Evolutionary conservation across 108 stramenopile genomes (phyloP).

Genomic region (Cyclotella cryptica): DNA sequence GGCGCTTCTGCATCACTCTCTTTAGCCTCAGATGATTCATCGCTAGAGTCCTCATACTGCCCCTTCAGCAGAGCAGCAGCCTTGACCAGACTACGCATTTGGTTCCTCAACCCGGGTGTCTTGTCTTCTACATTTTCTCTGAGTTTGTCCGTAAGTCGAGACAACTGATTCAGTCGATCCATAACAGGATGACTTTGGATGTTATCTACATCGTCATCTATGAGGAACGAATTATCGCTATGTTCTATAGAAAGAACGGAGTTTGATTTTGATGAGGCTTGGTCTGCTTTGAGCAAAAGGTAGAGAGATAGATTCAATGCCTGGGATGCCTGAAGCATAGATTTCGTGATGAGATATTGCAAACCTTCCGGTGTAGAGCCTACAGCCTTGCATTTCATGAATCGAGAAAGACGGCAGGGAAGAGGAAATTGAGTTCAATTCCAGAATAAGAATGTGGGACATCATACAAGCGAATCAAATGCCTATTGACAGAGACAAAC

Average conservation of each 20-base stretch:
- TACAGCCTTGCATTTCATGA: conserved; percentile 60
- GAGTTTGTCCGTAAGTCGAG: conserved; percentile 63
- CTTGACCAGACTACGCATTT: conserved; percentile 73
- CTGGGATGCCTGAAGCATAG: conserved; percentile 68
- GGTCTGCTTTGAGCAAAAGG: conserved; percentile 76
- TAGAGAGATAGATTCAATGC: conserved; percentile 81
- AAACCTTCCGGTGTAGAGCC: conserved; percentile 74
- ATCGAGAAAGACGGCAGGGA: conserved; percentile 18
- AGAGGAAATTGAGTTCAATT: conserved; percentile 19
- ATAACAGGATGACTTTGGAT: conserved; percentile 84
- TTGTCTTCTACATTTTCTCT: conserved; percentile 65
- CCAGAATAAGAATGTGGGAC: conserved; percentile 26
- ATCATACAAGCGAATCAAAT: conserved; percentile 78
- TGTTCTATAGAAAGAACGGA: neutral
- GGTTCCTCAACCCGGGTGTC: conserved; percentile 55
- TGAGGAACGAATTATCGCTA: conserved; percentile 12
- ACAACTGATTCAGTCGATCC: conserved; percentile 74
- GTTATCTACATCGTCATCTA: conserved; percentile 36
- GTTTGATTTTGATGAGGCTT: conserved; percentile 20
- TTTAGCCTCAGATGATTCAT: conserved; percentile 14
- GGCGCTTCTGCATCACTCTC: neutral
- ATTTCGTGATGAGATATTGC: conserved; percentile 77
- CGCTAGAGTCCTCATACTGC: conserved; percentile 28
- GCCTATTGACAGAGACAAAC: conserved; percentile 38
- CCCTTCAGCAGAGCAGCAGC: conserved; percentile 69